phyloP scores from a whole-genome alignment of 169 alveolate species.

The Eimeria necatrix region DNA sequence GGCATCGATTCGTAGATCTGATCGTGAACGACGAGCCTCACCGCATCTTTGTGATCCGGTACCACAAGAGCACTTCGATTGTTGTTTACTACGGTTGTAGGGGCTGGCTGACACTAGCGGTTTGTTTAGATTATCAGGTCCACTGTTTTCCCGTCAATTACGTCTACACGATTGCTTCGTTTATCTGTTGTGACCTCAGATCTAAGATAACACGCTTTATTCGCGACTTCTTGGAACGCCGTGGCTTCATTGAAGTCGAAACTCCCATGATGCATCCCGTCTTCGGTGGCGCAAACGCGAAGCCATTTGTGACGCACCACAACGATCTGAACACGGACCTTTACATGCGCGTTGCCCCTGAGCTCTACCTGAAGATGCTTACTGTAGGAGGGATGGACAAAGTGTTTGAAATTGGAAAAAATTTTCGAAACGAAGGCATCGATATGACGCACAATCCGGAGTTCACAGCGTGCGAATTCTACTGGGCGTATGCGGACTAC shows the following conservation, averaged over 20 bases:
- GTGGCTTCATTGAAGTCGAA: slow-evolving; percentile 98
- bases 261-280: slow-evolving; percentile 99
- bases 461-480: slow-evolving; percentile 99
- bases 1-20: slow-evolving; percentile 98
- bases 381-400: slow-evolving; percentile 98
- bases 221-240: slow-evolving; percentile 92
- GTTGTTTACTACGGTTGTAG: too few species aligned
- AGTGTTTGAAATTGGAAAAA: slow-evolving; percentile 99
- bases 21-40: slow-evolving; percentile 94
- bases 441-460: slow-evolving; percentile 99
- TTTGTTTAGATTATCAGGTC: not conserved
- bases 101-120: too few species aligned
- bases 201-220: slow-evolving; percentile 90
- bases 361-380: slow-evolving; percentile 96
- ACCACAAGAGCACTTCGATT: slow-evolving; percentile 54
- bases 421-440: slow-evolving; percentile 99
- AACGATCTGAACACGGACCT: slow-evolving; percentile 97
- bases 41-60: slow-evolving; percentile 93
- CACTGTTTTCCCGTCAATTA: not conserved
- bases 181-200: slow-evolving; percentile 74
- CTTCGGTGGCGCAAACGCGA: slow-evolving; percentile 99
- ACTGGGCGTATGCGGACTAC: slow-evolving; percentile 98
- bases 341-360: slow-evolving; percentile 99
- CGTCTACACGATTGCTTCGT: too few species aligned
- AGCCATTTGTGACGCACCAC: slow-evolving; percentile 98